Percentiles rank a stretch among this genome's conserved stretches.
phyloP scores from a whole-genome alignment of 352 stramenopile species.

The Paralagenidium karlingii region DNA sequence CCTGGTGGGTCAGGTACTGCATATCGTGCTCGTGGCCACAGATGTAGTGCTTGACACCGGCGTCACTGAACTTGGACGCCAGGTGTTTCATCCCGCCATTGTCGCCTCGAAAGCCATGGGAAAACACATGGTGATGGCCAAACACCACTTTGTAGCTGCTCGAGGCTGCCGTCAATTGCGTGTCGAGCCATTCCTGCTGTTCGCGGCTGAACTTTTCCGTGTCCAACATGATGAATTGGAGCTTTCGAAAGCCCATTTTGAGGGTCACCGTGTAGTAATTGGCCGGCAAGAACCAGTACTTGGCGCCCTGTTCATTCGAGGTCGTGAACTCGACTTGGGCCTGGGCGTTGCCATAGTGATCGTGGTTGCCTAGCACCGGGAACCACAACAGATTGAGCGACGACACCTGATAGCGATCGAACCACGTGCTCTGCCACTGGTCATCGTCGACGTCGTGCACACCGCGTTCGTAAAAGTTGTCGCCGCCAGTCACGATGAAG shows the following conservation, averaged over 20 bases:
- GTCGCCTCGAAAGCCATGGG: constrained; percentile 12
- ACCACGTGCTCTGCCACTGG: constrained; percentile 16
- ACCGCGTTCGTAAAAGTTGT: constrained; percentile 33
- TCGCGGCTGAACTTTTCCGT: no score
- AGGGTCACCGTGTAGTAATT: no score
- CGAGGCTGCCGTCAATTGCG: no score
- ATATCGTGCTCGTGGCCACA: constrained; percentile 30
- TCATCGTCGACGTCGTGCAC: constrained; percentile 13
- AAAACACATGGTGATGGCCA: constrained; percentile 23
- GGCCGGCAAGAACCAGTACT: constrained; percentile 22
- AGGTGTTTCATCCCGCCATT: constrained; percentile 17
- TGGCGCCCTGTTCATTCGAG: constrained; percentile 6
- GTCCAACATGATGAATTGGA: no score
- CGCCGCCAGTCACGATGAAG: constrained; percentile 20
- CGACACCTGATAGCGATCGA: constrained; percentile 18
- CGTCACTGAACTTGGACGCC: constrained; percentile 8
- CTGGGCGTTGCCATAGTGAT: constrained; percentile 19
- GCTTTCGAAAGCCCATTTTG: no score
- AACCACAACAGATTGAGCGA: constrained; percentile 21
- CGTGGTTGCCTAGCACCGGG: constrained; percentile 24
- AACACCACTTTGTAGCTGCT: no score
- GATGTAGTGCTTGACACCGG: constrained; percentile 21
- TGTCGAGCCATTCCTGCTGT: no score
- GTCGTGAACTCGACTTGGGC: constrained; percentile 16
- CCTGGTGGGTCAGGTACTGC: constrained; percentile 14